Base-by-base conservation (phyloP, 2,329 filamentous ascomycete genomes). In the Penicillium sp. region DNA sequence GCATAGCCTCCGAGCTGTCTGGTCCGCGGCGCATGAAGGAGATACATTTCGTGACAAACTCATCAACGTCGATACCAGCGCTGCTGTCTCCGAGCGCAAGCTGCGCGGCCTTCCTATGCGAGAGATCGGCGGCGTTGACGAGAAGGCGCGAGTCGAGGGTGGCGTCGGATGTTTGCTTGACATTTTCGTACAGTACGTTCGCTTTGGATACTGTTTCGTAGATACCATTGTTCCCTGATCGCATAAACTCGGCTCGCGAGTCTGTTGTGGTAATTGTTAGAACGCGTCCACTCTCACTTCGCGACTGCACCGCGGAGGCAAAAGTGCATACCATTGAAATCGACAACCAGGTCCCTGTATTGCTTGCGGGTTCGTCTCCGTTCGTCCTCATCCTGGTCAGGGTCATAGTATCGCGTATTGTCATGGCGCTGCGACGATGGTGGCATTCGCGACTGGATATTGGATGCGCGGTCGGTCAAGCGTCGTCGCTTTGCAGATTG, bases 11-110 rank as follows among this genome's bases (percentile, higher is more conserved):
- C 12, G 72, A 71, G 23, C 81, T 79, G 9, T 78, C 79, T 6
- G 79, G 75, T 3, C 82, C 86, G 31, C 81, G 78, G 20, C 82
- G 83, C 89, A 97, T 96, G 66, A 88, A 97, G 3, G 81, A 81
- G 52, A 95, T 89, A 67, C 87, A 92, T 69, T 95, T 95, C 0
- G 88, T 87, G 12, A 97, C 82, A 63, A 97, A 95, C 61, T 95
- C 88, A 53, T 97, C 91, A 0, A 95, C 78, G 63, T 97, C 91
- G 20, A 98, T 74, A 6, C 90, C 89, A 44, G 86, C 83, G 2
- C 82, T 81, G 1, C 80, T 74, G 60, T 86, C 86, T 6, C 90
- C 90, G 27, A 89, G 77, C 1, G 86, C 83, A 24, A 95, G 78
- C 44, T 85, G 83, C 38, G 86, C 77, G 0, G 89, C 86, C 65